Percentiles rank a stretch among this genome's conserved stretches.
Evolutionary conservation across 768 basidiomycete species (phyloP).

Genomic region (Rickenella mellea): DNA sequence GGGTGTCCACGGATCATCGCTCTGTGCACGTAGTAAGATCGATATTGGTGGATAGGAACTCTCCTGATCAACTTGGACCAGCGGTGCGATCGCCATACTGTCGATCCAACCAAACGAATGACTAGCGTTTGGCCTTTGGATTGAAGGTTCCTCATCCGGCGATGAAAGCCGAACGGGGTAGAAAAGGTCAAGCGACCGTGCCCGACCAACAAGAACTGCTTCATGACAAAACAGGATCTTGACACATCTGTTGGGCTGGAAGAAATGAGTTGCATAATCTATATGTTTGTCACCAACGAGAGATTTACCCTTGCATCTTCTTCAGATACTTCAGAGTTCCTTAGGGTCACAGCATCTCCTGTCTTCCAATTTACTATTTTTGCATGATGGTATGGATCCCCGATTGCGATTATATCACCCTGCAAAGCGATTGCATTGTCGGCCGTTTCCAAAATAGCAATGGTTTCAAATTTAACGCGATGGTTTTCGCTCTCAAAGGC

Average conservation of each 20-base stretch:
- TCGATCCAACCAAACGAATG: constrained; percentile 66
- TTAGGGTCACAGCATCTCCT: constrained; percentile 35
- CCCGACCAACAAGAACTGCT: constrained; percentile 47
- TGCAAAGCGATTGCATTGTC: background rate
- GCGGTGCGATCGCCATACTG: constrained; percentile 32
- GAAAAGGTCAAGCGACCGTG: constrained; percentile 50
- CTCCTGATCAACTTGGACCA: background rate
- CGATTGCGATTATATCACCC: background rate
- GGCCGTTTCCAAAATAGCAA: background rate
- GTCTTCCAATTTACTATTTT: constrained; percentile 48
- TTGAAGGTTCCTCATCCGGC: constrained; percentile 8
- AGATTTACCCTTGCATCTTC: constrained; percentile 21
- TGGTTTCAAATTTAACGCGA: background rate
- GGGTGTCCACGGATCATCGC: constrained; percentile 51
- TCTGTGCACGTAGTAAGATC: constrained; percentile 48
- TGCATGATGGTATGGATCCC: constrained; percentile 14
- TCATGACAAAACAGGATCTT: constrained; percentile 40
- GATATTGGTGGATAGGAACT: constrained; percentile 13
- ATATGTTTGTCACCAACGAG: background rate
- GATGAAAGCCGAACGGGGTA: constrained; percentile 30
- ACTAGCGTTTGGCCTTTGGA: constrained; percentile 27
- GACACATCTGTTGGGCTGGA: constrained; percentile 39
- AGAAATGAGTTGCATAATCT: background rate
- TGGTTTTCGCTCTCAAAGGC: background rate
- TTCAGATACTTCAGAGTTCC: constrained; percentile 23